These are phyloP conservation scores for Sphaceloma murrayae DNA, from an alignment of 2,329 filamentous ascomycete genomes.

Conservation along the genomic window DNA sequence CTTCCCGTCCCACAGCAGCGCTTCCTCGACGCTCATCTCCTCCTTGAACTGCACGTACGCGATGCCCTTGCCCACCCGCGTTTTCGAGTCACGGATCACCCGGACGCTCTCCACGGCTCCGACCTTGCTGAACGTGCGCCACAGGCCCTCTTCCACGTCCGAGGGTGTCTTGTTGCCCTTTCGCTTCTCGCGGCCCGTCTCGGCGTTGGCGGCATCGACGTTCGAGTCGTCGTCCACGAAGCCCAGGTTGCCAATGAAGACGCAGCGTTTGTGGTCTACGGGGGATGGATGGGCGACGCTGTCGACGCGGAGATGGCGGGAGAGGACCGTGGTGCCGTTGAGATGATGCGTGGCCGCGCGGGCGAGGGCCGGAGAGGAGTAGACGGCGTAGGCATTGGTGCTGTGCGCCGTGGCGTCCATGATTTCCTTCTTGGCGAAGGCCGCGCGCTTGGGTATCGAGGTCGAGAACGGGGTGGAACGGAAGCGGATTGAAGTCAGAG, in stretches of 20 bases:
- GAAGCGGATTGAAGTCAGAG: slow-evolving; percentile 85
- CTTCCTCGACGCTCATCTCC: slow-evolving; percentile 79
- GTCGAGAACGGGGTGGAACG: slow-evolving; percentile 81
- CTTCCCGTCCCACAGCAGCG: slow-evolving; percentile 78
- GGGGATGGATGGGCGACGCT: slow-evolving; percentile 78
- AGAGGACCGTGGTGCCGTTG: slow-evolving; percentile 75
- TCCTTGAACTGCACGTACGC: slow-evolving; percentile 97
- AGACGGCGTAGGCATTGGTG: slow-evolving; percentile 90
- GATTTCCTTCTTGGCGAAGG: slow-evolving; percentile 80
- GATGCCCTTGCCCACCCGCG: slow-evolving; percentile 90
- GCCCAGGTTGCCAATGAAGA: slow-evolving; percentile 92
- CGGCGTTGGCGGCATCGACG: slow-evolving; percentile 51
- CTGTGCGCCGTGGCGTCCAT: slow-evolving; percentile 87
- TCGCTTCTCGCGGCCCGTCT: slow-evolving; percentile 49
- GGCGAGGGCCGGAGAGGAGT: slow-evolving; percentile 64
- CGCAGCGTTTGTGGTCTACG: slow-evolving; percentile 76
- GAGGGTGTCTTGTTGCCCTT: slow-evolving; percentile 65
- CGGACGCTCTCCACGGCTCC: slow-evolving; percentile 89
- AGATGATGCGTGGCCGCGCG: slow-evolving; percentile 65
- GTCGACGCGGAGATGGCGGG: slow-evolving; percentile 83
- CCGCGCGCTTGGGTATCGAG: slow-evolving; percentile 82
- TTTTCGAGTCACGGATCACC: slow-evolving; percentile 79
- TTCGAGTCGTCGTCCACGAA: slow-evolving; percentile 89
- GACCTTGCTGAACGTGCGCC: slow-evolving; percentile 66
- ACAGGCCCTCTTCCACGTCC: slow-evolving; percentile 87